Evolutionary conservation across 1,284 basidiomycete genomes (phyloP).

Genomic region (Golubevia pallescens): DNA sequence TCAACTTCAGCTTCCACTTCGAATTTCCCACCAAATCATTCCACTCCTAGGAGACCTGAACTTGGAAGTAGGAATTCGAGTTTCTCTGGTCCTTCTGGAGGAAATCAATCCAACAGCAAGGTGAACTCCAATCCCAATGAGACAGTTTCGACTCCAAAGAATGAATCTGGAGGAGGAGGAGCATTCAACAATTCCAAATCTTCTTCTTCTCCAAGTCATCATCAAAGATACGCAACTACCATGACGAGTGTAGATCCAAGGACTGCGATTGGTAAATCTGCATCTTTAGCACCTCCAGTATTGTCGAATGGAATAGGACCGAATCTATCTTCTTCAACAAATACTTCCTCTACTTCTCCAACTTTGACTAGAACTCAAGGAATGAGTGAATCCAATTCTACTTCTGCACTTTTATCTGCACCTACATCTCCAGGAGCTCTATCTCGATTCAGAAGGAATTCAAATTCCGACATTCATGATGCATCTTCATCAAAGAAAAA

Average conservation of each 20-base stretch:
- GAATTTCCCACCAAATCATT: background rate
- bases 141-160: conserved; percentile 13
- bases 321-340: background rate
- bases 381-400: background rate
- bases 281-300: background rate
- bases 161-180: conserved; percentile 12
- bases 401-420: background rate
- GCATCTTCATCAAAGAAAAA: background rate
- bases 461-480: background rate
- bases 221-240: background rate
- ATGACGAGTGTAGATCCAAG: background rate
- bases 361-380: background rate
- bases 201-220: conserved; percentile 1
- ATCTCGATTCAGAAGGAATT: background rate
- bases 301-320: background rate
- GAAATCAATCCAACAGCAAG: background rate
- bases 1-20: background rate
- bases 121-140: background rate
- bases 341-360: background rate
- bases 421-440: background rate
- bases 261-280: background rate
- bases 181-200: conserved; percentile 6
- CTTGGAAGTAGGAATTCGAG: conserved; percentile 12
- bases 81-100: background rate
- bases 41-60: conserved; percentile 11